Evolutionary conservation across 495 filamentous ascomycete genomes (phyloP).

Genomic region (Durotheca rogersii): DNA sequence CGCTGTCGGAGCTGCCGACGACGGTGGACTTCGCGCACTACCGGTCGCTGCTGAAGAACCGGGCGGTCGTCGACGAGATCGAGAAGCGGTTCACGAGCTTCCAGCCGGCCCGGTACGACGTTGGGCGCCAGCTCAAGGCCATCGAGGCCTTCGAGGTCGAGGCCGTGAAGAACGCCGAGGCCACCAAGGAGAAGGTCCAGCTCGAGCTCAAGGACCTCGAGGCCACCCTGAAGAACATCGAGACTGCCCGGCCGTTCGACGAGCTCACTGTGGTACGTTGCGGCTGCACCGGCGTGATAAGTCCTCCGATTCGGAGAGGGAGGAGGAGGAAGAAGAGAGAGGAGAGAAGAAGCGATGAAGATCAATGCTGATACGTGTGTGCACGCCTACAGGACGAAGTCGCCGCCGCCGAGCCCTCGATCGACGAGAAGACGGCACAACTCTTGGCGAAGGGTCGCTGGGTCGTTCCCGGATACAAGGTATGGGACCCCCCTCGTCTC

Average conservation of each 20-base stretch:
- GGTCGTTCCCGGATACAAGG: slow-evolving; percentile 98
- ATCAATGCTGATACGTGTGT: slow-evolving; percentile 21
- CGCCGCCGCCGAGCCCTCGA: slow-evolving; percentile 85
- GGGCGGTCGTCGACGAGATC: slow-evolving; percentile 89
- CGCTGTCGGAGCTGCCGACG: slow-evolving; percentile 75
- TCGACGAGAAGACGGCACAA: slow-evolving; percentile 89
- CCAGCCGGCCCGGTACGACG: slow-evolving; percentile 89
- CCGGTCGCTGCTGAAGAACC: slow-evolving; percentile 90
- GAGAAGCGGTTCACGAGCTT: slow-evolving; percentile 88
- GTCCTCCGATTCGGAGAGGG: too few relatives aligned
- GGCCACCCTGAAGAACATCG: slow-evolving; percentile 94
- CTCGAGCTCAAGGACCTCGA: slow-evolving; percentile 86
- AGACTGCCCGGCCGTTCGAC: slow-evolving; percentile 92
- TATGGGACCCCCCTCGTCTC: slow-evolving; percentile 45
- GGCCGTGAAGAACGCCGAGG: slow-evolving; percentile 93
- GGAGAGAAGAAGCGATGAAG: neutral
- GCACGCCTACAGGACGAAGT: slow-evolving; percentile 77
- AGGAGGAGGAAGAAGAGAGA: neutral
- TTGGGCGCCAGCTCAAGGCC: slow-evolving; percentile 87
- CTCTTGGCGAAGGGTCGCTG: slow-evolving; percentile 96
- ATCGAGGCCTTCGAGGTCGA: slow-evolving; percentile 97
- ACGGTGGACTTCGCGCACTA: slow-evolving; percentile 90
- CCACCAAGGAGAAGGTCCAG: slow-evolving; percentile 93
- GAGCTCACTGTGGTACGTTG: slow-evolving; percentile 93
- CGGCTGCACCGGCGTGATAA: too few relatives aligned